A percentile compares a stretch with the other conserved stretches of the same genome.
phyloP scores from a whole-genome alignment of 179 eudicot genomes.

The Corrigiola litoralis region DNA sequence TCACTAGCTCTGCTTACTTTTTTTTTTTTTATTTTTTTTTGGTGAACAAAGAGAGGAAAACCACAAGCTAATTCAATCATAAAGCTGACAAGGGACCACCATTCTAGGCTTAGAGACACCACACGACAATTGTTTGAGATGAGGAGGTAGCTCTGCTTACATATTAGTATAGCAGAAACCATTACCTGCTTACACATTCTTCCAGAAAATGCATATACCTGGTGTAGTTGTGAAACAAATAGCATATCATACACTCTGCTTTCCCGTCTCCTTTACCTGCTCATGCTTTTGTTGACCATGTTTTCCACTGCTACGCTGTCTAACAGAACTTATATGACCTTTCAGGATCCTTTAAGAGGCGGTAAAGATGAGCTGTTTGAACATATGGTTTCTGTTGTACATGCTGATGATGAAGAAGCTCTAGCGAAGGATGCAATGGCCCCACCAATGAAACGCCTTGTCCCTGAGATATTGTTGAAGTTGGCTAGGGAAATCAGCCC shows the following conservation, averaged over 20 bases:
- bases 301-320: background rate
- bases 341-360: slow-evolving; percentile 94
- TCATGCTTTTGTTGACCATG: background rate
- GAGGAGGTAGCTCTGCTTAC: no score
- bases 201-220: background rate
- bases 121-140: no score
- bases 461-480: slow-evolving; percentile 83
- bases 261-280: no score
- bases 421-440: slow-evolving; percentile 63
- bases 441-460: slow-evolving; percentile 73
- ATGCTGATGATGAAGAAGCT: slow-evolving; percentile 68
- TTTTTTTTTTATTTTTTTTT: background rate
- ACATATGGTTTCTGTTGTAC: slow-evolving; percentile 56
- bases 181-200: no score
- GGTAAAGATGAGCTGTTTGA: slow-evolving; percentile 68
- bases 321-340: background rate
- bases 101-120: no score
- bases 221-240: background rate
- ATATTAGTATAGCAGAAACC: no score
- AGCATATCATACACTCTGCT: background rate
- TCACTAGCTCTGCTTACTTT: background rate
- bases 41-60: no score
- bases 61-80: no score
- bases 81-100: no score
- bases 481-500: slow-evolving; percentile 78